phyloP scores from a whole-genome alignment of 2,329 filamentous ascomycete species.

The Cadophora luteo-olivacea region DNA sequence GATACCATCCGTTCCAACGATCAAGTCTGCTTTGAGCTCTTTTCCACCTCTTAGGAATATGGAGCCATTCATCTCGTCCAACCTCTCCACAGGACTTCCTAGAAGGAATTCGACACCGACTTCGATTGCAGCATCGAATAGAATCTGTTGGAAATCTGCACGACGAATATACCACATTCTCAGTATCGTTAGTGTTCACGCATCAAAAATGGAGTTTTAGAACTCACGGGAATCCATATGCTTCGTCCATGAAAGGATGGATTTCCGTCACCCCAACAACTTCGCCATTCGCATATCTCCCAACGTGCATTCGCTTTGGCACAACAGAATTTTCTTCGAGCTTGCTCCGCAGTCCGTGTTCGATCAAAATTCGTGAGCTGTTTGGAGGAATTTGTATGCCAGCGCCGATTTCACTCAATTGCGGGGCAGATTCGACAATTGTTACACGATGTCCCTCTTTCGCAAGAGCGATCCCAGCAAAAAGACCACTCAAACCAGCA shows the following conservation, averaged over 20 bases:
- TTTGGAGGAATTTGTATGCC: background rate
- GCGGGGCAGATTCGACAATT: background rate
- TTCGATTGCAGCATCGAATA: background rate
- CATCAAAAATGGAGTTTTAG: background rate
- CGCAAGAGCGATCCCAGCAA: background rate
- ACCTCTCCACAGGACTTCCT: background rate
- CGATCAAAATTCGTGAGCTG: background rate
- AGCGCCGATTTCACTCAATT: background rate
- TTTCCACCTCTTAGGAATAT: background rate
- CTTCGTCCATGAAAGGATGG: background rate
- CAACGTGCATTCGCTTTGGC: background rate
- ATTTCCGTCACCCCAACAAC: background rate
- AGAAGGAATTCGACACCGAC: background rate
- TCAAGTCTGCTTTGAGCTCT: background rate
- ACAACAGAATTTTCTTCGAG: background rate
- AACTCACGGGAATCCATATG: background rate
- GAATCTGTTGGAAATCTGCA: background rate
- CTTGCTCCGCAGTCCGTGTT: background rate
- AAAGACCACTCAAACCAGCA: background rate
- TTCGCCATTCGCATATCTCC: background rate
- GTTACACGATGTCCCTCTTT: background rate
- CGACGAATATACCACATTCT: background rate
- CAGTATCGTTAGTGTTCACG: background rate
- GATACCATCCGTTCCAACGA: background rate
- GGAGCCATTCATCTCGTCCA: background rate